Conservation (phyloP, 192 early-diverging fungal species). For the Coemansia sp. region DNA sequence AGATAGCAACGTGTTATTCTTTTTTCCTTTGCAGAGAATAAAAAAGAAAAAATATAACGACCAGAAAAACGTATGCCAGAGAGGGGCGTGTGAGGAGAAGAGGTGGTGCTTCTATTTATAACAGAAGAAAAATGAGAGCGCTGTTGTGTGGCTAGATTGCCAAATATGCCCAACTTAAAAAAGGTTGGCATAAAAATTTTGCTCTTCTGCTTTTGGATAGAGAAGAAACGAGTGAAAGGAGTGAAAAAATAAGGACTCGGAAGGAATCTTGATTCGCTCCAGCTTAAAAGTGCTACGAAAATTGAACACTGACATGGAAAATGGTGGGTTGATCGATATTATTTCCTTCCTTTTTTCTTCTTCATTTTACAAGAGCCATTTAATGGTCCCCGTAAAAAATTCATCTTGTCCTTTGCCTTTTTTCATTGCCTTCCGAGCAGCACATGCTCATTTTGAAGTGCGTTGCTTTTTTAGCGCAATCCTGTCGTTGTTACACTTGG, state of each 20-base stretch:
- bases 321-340: neutral
- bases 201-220: neutral
- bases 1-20: too few relatives aligned
- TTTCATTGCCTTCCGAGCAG: neutral
- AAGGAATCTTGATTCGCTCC: conserved; percentile 1
- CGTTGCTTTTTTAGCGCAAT: neutral
- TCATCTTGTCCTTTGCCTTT: neutral
- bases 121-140: too few relatives aligned
- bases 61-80: too few relatives aligned
- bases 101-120: too few relatives aligned
- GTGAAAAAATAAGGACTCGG: neutral
- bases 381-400: too few relatives aligned
- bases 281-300: neutral
- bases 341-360: neutral
- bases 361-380: neutral
- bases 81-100: too few relatives aligned
- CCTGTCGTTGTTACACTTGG: neutral
- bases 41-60: too few relatives aligned
- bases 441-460: too few relatives aligned
- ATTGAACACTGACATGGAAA: neutral
- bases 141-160: too few relatives aligned
- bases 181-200: neutral
- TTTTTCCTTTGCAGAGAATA: too few relatives aligned
- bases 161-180: too few relatives aligned
- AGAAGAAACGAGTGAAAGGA: too few relatives aligned